Evolutionary conservation across 1,284 basidiomycete genomes (phyloP).

Genomic region (Termitomyces sp.): DNA sequence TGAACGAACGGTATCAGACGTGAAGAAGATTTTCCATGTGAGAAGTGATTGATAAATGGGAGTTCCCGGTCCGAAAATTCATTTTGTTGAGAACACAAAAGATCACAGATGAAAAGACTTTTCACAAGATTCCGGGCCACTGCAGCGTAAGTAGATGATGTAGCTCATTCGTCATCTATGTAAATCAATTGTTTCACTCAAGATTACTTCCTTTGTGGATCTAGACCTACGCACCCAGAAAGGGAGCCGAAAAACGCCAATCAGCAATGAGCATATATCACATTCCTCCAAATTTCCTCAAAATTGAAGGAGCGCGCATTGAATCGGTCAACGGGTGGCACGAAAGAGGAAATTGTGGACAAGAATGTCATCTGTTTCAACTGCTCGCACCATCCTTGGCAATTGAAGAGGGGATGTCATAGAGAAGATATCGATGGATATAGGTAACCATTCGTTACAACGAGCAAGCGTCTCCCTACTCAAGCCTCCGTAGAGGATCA

Average conservation of each 20-base stretch:
- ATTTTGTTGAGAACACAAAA: background rate
- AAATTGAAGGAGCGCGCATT: background rate
- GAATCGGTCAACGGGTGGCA: background rate
- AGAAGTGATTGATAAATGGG: no score
- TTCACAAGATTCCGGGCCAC: no score
- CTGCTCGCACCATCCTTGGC: background rate
- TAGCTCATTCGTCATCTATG: background rate
- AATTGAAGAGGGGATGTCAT: background rate
- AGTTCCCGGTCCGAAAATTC: background rate
- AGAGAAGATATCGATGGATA: background rate
- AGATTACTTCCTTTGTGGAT: no score
- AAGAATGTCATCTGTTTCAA: background rate
- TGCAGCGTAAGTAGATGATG: no score
- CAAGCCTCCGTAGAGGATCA: no score
- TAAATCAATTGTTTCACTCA: background rate
- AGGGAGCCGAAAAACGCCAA: background rate
- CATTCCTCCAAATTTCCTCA: background rate
- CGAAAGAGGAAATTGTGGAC: background rate
- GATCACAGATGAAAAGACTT: background rate
- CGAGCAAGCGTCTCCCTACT: no score
- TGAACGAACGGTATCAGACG: background rate
- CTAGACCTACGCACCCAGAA: no score
- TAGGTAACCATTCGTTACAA: no score
- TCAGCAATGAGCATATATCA: background rate
- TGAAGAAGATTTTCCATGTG: no score